Base-by-base conservation (phyloP, 1,284 basidiomycete species). In the Paramarasmius palmivorus region DNA sequence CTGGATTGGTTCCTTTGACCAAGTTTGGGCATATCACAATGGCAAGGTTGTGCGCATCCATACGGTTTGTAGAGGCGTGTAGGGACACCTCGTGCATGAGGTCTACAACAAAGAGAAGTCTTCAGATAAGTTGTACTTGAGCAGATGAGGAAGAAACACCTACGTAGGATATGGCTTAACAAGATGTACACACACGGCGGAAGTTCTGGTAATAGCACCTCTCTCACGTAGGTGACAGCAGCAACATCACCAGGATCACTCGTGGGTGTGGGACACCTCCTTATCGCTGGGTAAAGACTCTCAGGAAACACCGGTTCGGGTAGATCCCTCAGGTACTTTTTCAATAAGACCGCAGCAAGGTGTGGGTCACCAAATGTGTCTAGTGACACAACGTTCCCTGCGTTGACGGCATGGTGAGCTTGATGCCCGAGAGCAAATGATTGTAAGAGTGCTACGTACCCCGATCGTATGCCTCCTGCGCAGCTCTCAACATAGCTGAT, bases 11-110 rank as follows among this genome's bases (percentile, higher is more conserved):
- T 53, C 87, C 73, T 54, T 83, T 82, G 52, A 92, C 79, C 49
- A 94, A 79, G 61, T 93, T 94, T 12, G 92, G 91, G 53, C 78
- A 81, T 23, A 93, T 72, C 5, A 93, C 90, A 39, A 93, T 75
- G 9, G 91, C 78, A 38, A 93, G 82, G 63, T 93, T 94, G 60
- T 86, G 80, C 20, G 90, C 88, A 63, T 91, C 88, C 91, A 94
- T 94, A 48, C 80, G 77, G 65, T 93, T 93, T 3, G 69, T 71
- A 1, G 76, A 71, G 0, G 84, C 75, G 14, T 82, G 83, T 12
- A 86, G 69, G 0, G 90, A 86, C 5, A 92, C 84, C 55, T 92
- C 85, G 59, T 93, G 86, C 58, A 92, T 74, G 22, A 93, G 76
- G 63, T 91, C 90, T 92, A 57, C 29, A 4, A 55, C 26, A 37